Percentiles rank a stretch among this genome's conserved stretches.
phyloP scores from a whole-genome alignment of 176 grass and related monocot species.

The Oryza officinalis region DNA sequence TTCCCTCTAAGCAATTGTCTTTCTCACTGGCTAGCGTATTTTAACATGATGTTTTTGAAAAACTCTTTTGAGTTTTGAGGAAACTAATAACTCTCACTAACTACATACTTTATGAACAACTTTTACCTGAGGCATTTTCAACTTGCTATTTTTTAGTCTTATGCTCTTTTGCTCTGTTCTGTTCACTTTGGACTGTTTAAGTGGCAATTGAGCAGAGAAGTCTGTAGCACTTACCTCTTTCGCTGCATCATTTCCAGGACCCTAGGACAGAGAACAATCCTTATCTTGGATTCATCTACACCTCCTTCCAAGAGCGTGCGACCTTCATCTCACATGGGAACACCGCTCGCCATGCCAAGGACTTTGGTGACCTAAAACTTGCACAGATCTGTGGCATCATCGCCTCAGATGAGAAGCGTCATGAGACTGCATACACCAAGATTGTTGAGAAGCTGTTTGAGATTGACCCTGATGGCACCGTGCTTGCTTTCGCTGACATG shows the following conservation, averaged over 20 bases:
- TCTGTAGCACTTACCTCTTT: neutral
- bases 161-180: neutral
- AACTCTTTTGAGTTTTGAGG: neutral
- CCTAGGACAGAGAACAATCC: constrained; percentile 98
- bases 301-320: constrained; percentile 90
- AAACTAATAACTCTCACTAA: neutral
- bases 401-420: constrained; percentile 89
- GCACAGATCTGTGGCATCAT: constrained; percentile 94
- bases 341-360: constrained; percentile 89
- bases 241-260: constrained; percentile 56
- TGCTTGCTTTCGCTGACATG: constrained; percentile 85
- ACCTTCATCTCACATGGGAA: constrained; percentile 98
- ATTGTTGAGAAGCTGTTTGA: constrained; percentile 96
- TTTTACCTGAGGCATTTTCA: neutral
- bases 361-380: constrained; percentile 79
- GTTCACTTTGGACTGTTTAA: neutral
- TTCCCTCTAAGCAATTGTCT: neutral
- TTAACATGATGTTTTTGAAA: neutral
- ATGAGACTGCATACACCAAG: constrained; percentile 95
- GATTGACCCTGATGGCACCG: constrained; percentile 75
- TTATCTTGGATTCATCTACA: constrained; percentile 96
- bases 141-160: neutral
- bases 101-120: neutral
- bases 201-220: neutral
- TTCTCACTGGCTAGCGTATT: neutral